Conservation (phyloP, 495 filamentous ascomycete genomes). For the Podospora conica region DNA sequence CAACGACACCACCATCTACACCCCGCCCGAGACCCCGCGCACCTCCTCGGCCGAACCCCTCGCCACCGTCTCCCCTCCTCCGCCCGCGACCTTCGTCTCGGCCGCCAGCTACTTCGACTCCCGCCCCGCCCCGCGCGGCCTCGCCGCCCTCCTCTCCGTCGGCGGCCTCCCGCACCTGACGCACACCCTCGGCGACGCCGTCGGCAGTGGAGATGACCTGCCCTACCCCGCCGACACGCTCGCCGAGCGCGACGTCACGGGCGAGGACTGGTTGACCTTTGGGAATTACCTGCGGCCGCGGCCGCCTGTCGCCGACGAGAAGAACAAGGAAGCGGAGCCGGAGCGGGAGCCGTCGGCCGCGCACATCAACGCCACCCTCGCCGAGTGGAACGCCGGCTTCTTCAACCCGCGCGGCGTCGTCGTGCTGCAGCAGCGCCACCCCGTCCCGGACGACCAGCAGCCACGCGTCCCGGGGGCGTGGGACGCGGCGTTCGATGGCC, state of each 20-base stretch:
- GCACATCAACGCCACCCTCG: constrained; percentile 30
- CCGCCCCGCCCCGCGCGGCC: constrained; percentile 22
- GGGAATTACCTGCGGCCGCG: constrained; percentile 38
- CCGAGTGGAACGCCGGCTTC: constrained; percentile 49
- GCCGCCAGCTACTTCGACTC: constrained; percentile 37
- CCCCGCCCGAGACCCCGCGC: constrained; percentile 40
- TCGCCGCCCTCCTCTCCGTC: constrained; percentile 1
- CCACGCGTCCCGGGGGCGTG: constrained; percentile 24
- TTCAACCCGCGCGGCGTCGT: constrained; percentile 36
- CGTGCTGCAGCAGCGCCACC: no score
- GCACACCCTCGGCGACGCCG: constrained; percentile 16
- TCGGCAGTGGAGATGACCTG: constrained; percentile 26
- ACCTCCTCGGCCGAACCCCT: constrained; percentile 22
- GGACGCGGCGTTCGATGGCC: constrained; percentile 18
- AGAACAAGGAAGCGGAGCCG: constrained; percentile 20
- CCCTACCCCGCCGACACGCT: constrained; percentile 27
- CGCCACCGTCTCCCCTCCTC: constrained; percentile 23
- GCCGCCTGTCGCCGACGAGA: constrained; percentile 22
- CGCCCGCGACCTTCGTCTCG: constrained; percentile 23
- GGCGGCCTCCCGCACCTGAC: constrained; percentile 18
- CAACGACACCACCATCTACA: constrained; percentile 38
- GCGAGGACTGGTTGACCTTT: constrained; percentile 47
- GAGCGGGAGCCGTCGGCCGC: constrained; percentile 28
- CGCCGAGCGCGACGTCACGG: constrained; percentile 30
- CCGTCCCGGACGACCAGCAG: no score